These are phyloP conservation scores for Infundibulicybe gibba DNA, from an alignment of 768 basidiomycete species.

Conservation along the genomic window DNA sequence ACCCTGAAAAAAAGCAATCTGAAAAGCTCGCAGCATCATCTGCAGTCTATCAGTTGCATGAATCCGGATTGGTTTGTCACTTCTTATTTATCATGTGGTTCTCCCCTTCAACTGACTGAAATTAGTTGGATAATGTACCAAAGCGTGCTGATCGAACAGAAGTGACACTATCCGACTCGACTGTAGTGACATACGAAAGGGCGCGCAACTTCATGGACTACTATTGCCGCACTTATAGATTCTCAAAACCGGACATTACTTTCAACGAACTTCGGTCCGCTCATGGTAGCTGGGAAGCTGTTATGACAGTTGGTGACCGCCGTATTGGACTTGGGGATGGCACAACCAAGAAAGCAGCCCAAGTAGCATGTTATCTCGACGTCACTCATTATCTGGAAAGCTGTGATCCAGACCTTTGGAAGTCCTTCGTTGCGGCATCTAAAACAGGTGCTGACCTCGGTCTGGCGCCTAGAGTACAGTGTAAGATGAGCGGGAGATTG, in stretches of 20 bases:
- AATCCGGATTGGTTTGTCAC: slow-evolving; percentile 56
- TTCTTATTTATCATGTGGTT: background rate
- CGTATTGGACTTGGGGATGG: slow-evolving; percentile 81
- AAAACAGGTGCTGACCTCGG: slow-evolving; percentile 68
- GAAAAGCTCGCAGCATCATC: slow-evolving; percentile 75
- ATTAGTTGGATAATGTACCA: slow-evolving; percentile 35
- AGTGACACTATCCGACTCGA: slow-evolving; percentile 55
- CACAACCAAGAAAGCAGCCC: slow-evolving; percentile 66
- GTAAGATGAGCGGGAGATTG: slow-evolving; percentile 59
- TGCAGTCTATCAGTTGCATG: slow-evolving; percentile 67
- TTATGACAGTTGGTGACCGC: slow-evolving; percentile 72
- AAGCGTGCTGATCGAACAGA: slow-evolving; percentile 15
- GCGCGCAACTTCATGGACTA: slow-evolving; percentile 94
- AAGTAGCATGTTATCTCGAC: slow-evolving; percentile 77
- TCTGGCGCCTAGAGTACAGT: slow-evolving; percentile 64
- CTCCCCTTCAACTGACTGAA: slow-evolving; percentile 1
- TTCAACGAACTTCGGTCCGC: slow-evolving; percentile 32
- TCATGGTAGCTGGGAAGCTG: slow-evolving; percentile 59
- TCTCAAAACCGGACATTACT: slow-evolving; percentile 68
- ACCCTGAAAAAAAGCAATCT: slow-evolving; percentile 54
- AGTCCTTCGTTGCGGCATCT: slow-evolving; percentile 55
- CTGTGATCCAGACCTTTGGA: slow-evolving; percentile 83
- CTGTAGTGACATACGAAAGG: slow-evolving; percentile 59
- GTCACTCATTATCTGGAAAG: slow-evolving; percentile 82
- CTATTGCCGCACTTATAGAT: slow-evolving; percentile 79